Base-by-base conservation (phyloP, 352 stramenopile species). In the Phytophthora constricta region DNA sequence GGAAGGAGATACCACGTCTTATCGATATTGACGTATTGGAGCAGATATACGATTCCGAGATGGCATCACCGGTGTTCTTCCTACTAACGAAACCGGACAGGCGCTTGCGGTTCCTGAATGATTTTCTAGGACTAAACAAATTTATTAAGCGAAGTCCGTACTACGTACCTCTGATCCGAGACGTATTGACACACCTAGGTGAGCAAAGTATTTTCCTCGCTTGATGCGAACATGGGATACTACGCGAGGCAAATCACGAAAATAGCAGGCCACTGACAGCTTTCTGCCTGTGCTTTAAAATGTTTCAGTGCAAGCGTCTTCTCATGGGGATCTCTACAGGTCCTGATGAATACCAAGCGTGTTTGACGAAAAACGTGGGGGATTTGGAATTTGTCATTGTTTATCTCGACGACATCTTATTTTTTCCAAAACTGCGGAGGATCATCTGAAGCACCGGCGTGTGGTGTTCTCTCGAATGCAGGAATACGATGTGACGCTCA, bases 91-190 rank as follows among this genome's bases (percentile, higher is more conserved):
- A 37, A 37, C 31, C 31, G 31, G 1, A 37, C 31, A 19, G 17
- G 16, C 17, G 37, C 4, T 14, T 45, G 4, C 37, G 37, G 7
- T 14, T 45, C 13, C 31, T 67, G 3, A 22, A 56, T 1, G 50
- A 67, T 23, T 67, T 47, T 28, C 50, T 41, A 22, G 28, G 22
- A 42, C 23, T 67, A 16, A 67, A 61, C 50, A 60, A 57, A 50
- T 61, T 45, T 27, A 20, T 60, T 8, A 19, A 49, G 9, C 25
- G 41, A 10, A 59, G 49, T 22, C 49, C 41, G 49, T 60, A 67
- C 50, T 60, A 59, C 50, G 42, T 45, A 25, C 41, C 50, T 9
- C 20, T 20, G 13, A 67, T 61, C 20, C 17, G 42, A 1, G 51
- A 57, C 11, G 48, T 57, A 5, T 42, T 67, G 1, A 51, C 56